Evolutionary conservation across 495 filamentous ascomycete species (phyloP).

Genomic region (Aspergillus cristatus): DNA sequence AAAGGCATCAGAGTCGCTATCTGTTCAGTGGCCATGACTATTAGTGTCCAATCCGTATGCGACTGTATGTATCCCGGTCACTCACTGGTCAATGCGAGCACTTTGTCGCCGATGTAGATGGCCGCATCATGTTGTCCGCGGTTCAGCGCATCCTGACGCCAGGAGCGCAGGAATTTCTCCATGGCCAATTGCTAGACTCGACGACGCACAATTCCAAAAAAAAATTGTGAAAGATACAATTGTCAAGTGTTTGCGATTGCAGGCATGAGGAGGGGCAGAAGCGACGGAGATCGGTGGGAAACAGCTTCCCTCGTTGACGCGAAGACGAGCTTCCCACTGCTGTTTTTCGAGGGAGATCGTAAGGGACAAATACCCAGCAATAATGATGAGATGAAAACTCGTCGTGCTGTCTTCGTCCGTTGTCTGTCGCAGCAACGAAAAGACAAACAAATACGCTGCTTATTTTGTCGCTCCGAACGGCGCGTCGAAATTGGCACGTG

Average conservation of each 20-base stretch:
- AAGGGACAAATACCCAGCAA: no score
- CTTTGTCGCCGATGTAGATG: slow-evolving; percentile 93
- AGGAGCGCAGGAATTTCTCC: slow-evolving; percentile 85
- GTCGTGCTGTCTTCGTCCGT: no score
- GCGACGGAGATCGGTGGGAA: not conserved
- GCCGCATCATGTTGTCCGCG: slow-evolving; percentile 93
- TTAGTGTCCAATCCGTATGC: not conserved
- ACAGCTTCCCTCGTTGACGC: not conserved
- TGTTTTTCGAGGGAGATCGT: no score
- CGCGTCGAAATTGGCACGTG: no score
- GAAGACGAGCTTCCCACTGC: no score
- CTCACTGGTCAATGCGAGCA: slow-evolving; percentile 85
- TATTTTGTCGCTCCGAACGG: no score
- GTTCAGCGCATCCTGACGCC: slow-evolving; percentile 86
- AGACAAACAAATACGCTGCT: no score
- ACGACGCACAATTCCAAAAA: no score
- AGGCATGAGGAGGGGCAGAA: not conserved
- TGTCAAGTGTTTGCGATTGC: no score
- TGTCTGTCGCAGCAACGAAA: no score
- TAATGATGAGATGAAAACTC: no score
- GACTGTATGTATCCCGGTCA: slow-evolving; percentile 2
- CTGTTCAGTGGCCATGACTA: slow-evolving; percentile 40
- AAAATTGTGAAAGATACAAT: no score
- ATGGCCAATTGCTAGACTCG: slow-evolving; percentile 34
- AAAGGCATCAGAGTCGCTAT: slow-evolving; percentile 83